Conservation (phyloP, 169 alveolate genomes). For the Babesia ovata region DNA sequence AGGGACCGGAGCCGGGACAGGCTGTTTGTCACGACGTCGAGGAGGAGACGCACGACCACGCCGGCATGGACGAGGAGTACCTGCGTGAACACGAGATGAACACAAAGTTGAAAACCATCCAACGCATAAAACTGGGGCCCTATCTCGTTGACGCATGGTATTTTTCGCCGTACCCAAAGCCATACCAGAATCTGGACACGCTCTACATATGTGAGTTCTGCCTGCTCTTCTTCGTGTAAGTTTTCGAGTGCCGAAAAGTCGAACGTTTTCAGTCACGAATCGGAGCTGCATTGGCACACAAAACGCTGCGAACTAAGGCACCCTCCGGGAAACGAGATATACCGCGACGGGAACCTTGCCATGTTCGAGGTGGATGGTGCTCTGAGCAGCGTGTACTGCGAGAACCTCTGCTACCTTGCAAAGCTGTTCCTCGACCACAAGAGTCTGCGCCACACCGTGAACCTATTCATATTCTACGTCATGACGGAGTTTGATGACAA, state of each 20-base stretch:
- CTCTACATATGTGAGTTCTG: conserved; percentile 96
- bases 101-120: conserved; percentile 92
- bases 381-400: conserved; percentile 91
- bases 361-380: conserved; percentile 97
- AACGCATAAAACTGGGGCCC: conserved; percentile 90
- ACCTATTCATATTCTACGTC: conserved; percentile 90
- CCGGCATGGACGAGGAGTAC: conserved; percentile 92
- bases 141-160: conserved; percentile 96
- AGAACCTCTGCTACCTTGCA: conserved; percentile 93
- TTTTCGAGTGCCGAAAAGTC: not conserved
- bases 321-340: conserved; percentile 99
- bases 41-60: conserved; percentile 79
- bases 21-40: conserved; percentile 64
- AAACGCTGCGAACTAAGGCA: conserved; percentile 86
- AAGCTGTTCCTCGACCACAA: conserved; percentile 97
- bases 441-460: conserved; percentile 87
- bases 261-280: conserved; percentile 63
- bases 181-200: conserved; percentile 89
- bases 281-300: conserved; percentile 88
- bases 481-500: conserved; percentile 88
- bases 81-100: conserved; percentile 92
- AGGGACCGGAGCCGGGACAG: conserved; percentile 78
- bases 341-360: conserved; percentile 89
- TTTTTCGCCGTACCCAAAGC: conserved; percentile 97
- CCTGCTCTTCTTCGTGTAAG: conserved; percentile 84